Evolutionary conservation across 768 basidiomycete species (phyloP).

Genomic region (Rhodotorula kratochvilovae): DNA sequence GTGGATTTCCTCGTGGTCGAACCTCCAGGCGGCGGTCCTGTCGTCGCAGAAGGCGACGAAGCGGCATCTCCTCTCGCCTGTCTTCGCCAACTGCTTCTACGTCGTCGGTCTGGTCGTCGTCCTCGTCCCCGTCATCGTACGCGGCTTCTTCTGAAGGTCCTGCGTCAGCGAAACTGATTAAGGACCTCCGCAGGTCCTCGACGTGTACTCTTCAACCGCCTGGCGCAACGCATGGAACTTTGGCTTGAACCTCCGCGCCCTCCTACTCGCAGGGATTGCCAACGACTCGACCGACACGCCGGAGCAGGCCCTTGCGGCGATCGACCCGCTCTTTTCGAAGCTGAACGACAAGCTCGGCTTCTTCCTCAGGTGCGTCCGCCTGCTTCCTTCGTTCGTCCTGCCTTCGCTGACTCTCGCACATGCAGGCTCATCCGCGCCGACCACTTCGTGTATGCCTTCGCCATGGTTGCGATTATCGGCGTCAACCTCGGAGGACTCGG

Average conservation of each 20-base stretch:
- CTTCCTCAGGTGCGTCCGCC: not conserved
- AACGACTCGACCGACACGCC: not conserved
- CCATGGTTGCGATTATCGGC: not conserved
- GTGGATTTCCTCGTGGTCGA: constrained; percentile 10
- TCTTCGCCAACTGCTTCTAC: constrained; percentile 10
- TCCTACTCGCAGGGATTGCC: not conserved
- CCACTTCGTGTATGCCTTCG: not conserved
- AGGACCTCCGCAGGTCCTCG: not conserved
- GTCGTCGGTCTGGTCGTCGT: constrained; percentile 3
- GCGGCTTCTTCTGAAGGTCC: not conserved
- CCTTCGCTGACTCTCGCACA: not conserved
- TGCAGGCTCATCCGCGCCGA: not conserved
- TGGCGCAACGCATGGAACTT: not conserved
- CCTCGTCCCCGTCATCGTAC: constrained; percentile 1
- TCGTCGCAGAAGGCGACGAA: constrained; percentile 4
- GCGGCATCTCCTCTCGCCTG: constrained; percentile 4
- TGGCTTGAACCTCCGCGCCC: not conserved
- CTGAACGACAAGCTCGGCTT: not conserved
- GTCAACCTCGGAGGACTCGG: constrained; percentile 17
- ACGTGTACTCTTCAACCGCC: not conserved
- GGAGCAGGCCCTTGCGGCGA: not conserved
- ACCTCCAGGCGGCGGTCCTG: constrained; percentile 11
- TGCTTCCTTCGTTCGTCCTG: not conserved
- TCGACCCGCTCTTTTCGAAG: not conserved
- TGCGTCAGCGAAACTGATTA: too few relatives aligned